phyloP scores from a whole-genome alignment of 352 stramenopile genomes.

The Phytophthora lateralis region DNA sequence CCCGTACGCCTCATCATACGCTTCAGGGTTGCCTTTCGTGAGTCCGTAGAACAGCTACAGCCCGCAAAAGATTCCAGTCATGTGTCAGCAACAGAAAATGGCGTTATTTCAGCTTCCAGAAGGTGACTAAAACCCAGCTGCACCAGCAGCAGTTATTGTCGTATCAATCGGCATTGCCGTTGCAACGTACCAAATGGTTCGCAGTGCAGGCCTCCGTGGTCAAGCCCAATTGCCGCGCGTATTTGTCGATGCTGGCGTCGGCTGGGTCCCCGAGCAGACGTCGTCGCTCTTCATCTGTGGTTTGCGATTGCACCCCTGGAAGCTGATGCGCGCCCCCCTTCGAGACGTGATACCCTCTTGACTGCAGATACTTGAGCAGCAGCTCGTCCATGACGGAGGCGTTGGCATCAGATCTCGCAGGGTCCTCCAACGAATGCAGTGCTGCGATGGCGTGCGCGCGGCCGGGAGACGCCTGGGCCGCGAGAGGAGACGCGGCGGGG shows the following conservation, averaged over 20 bases:
- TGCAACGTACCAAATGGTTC: constrained; percentile 67
- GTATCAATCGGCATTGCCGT: background rate
- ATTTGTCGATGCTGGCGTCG: constrained; percentile 55
- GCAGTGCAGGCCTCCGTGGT: constrained; percentile 72
- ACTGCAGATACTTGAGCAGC: constrained; percentile 70
- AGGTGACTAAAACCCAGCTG: background rate
- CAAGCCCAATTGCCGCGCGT: constrained; percentile 66
- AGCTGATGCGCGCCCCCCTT: constrained; percentile 13
- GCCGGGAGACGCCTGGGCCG: constrained; percentile 4
- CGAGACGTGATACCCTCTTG: constrained; percentile 56
- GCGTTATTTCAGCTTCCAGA: background rate
- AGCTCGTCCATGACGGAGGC: constrained; percentile 65
- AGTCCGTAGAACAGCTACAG: constrained; percentile 78
- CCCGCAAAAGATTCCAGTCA: constrained; percentile 21
- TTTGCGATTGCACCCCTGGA: constrained; percentile 1
- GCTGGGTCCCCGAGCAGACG: constrained; percentile 38
- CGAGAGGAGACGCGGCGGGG: constrained; percentile 7
- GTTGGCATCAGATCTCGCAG: constrained; percentile 20
- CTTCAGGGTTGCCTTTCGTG: constrained; percentile 53
- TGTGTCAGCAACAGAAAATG: constrained; percentile 17
- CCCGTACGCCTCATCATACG: constrained; percentile 74
- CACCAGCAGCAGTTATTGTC: background rate
- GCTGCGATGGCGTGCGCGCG: constrained; percentile 9
- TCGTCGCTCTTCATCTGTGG: constrained; percentile 35
- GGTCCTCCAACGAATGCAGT: constrained; percentile 5